Evolutionary conservation across 768 basidiomycete genomes (phyloP), one percentile per base, ranked within the genome.

Genomic region (Glaciozyma martinii): DNA sequence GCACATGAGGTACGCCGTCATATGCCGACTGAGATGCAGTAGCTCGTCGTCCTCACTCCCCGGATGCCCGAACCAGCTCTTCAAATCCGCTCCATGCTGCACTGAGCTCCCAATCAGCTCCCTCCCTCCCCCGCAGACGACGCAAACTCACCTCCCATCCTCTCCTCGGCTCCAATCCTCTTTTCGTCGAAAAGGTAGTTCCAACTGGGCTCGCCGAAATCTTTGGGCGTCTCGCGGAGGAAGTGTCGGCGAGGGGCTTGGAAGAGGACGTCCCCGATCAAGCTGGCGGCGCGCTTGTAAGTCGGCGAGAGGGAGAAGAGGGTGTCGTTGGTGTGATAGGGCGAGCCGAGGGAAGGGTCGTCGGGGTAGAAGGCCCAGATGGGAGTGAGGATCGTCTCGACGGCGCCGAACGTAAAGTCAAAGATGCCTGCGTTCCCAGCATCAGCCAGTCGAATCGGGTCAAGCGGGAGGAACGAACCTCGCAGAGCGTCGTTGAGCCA

Each of bases 311-410:
- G 68, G 0, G 80, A 80, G 65, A 81, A 82, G 0, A 80, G 79
- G 29, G 80, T 70, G 64, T 78, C 76, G 8, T 81, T 80, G 3
- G 81, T 82, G 18, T 75, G 76, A 66, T 78, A 82, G 0, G 82
- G 82, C 1, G 80, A 79, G 3, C 82, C 82, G 37, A 76, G 64
- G 19, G 79, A 72, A 27, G 81, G 78, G 43, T 74, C 71, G 61
- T 80, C 73, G 0, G 81, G 80, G 68, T 82, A 82, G 4, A 80
- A 64, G 25, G 29, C 15, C n/a, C 66, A 46, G 62, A 70, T 63
- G 7, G 68, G 68, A 19, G 62, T 61, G 56, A 70, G 60, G 21
- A 71, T 54, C 13, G 59, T 56, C 23, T 59, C 37, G 30, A 71
- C 46, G 10, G 69, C 69, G 32, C 69, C 66, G 58, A 67, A 67